These are phyloP conservation scores for Phoma herbarum DNA, from an alignment of 2,329 filamentous ascomycete species.

Conservation along the genomic window DNA sequence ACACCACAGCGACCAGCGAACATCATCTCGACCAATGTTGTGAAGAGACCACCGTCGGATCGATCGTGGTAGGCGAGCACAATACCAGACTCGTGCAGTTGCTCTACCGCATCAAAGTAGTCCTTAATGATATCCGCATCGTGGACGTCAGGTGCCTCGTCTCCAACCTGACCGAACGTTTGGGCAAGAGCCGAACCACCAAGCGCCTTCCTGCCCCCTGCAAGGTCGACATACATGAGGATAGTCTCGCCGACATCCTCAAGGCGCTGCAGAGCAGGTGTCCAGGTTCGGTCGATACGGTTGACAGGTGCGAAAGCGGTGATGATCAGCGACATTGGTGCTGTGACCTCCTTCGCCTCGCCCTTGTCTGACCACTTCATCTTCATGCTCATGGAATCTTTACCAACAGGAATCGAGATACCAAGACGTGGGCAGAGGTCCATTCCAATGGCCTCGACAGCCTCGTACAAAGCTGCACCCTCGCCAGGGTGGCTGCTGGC, in stretches of 20 bases:
- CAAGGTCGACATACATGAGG: constrained; percentile 90
- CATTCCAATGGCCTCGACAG: constrained; percentile 91
- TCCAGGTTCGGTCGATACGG: constrained; percentile 89
- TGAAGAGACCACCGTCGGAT: constrained; percentile 91
- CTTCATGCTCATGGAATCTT: constrained; percentile 99
- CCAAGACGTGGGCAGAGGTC: constrained; percentile 90
- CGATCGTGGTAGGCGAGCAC: constrained; percentile 95
- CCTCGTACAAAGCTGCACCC: constrained; percentile 90
- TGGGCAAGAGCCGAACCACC: constrained; percentile 93
- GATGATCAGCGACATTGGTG: constrained; percentile 89
- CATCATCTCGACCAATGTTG: constrained; percentile 95
- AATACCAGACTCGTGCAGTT: constrained; percentile 71
- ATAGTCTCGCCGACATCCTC: constrained; percentile 91
- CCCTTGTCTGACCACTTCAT: constrained; percentile 79
- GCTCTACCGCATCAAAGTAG: constrained; percentile 86
- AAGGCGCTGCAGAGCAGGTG: constrained; percentile 80
- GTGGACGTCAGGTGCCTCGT: constrained; percentile 85
- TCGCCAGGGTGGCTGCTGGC: constrained; percentile 94
- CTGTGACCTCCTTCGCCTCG: constrained; percentile 83
- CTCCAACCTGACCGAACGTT: constrained; percentile 83
- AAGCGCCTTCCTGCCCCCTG: constrained; percentile 79
- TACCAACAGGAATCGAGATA: constrained; percentile 93
- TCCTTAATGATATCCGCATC: constrained; percentile 83
- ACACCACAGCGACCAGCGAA: constrained; percentile 92
- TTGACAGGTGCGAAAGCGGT: constrained; percentile 88